Base-by-base conservation (phyloP, 345 rosid genomes). In the Ceriops zippeliana region DNA sequence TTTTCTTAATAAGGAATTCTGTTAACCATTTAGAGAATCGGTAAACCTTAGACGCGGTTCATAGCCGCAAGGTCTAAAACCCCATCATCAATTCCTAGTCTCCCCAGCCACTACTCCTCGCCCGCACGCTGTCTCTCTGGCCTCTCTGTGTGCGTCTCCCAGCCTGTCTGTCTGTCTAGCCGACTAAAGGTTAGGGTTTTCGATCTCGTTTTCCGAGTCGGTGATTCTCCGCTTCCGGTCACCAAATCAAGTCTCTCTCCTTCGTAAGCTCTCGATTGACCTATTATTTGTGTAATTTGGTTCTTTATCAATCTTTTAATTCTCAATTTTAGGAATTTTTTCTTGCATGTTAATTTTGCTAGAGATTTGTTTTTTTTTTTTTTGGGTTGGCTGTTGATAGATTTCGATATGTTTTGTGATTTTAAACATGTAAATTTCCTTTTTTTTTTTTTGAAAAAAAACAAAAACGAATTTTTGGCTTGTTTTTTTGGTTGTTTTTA, bases 181-280 rank as follows among this genome's bases (percentile, higher is more conserved):
- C 5, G 1, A 16, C 3, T n/a, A 63, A 19, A 47, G 73, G 67
- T 68, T 83, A 83, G 90, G 91, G 82, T 84, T 89, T 80, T 38
- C 61, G 75, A 73, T 75, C 79, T 66, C 63, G 26, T 62, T 71
- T 26, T n/a, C 17, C 59, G 76, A 52, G 73, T 70, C 32, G 63
- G 51, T 26, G 74, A 61, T 73, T 70, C 74, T 58, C 58, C 69
- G 21, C 46, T 2, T 13, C 56, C 35, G 32, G 69, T 76, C 75
- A 46, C 77, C 82, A 78, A 87, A 85, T 87, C 90, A 79, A 74
- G 86, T 70, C 70, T 76, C 83, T 71, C 74, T 61, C 70, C 80
- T 78, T 65, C 37, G 96, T 89, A 84, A 85, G 91, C 82, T 80
- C 51, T 76, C 77, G 59, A 19, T 58, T 67, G 73, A 73, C 67